A percentile compares a stretch with the other conserved stretches of the same genome.
Conservation (phyloP, 441 rosid species). For the Populus hybrid region DNA sequence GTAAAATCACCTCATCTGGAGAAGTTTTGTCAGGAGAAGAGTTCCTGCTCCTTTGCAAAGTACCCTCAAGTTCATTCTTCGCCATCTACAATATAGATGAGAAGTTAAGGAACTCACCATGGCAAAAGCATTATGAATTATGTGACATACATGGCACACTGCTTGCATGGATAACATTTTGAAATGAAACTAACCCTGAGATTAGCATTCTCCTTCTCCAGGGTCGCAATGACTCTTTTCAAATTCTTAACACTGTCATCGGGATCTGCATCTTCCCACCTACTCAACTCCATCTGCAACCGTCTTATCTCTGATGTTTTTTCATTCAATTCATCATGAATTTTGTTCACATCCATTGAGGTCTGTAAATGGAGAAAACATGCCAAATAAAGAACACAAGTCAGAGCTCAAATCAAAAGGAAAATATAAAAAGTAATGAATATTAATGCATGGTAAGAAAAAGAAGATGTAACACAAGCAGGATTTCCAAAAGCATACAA, state of each 20-base stretch:
- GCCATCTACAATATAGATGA: slow-evolving; percentile 41
- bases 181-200: slow-evolving; percentile 52
- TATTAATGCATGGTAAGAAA: neutral
- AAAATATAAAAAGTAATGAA: neutral
- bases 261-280: slow-evolving; percentile 38
- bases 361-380: slow-evolving; percentile 37
- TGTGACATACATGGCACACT: slow-evolving; percentile 1
- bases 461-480: neutral
- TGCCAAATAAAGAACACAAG: slow-evolving; percentile 1
- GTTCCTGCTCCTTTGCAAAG: slow-evolving; percentile 46
- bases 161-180: slow-evolving; percentile 6
- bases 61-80: slow-evolving; percentile 63
- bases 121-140: slow-evolving; percentile 2
- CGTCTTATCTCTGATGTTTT: slow-evolving; percentile 57
- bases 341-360: slow-evolving; percentile 49
- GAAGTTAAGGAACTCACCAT: slow-evolving; percentile 21
- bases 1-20: slow-evolving; percentile 34
- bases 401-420: slow-evolving; percentile 10
- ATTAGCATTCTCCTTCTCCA: slow-evolving; percentile 65
- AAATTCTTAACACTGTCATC: slow-evolving; percentile 42
- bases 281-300: slow-evolving; percentile 56
- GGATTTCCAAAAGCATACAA: neutral
- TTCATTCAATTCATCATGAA: slow-evolving; percentile 54
- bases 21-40: slow-evolving; percentile 37
- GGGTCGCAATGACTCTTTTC: slow-evolving; percentile 41